Conservation (phyloP, 2,329 filamentous ascomycete genomes). For the Sphaerulina vaccinii region DNA sequence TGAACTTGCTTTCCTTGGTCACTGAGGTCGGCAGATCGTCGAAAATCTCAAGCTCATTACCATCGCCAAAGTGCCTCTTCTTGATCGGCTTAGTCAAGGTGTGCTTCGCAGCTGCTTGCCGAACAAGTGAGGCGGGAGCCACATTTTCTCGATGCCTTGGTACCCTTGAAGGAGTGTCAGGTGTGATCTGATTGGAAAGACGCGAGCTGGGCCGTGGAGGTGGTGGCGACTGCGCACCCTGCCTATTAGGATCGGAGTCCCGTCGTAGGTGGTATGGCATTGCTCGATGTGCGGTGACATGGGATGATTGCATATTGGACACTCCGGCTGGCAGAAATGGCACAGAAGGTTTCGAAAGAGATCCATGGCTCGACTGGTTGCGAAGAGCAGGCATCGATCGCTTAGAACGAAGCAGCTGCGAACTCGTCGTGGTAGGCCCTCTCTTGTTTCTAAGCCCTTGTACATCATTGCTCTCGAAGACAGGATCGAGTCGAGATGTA, state of each 20-base stretch:
- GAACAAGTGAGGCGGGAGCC: slow-evolving; percentile 51
- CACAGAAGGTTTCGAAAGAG: slow-evolving; percentile 63
- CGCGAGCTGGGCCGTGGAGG: slow-evolving; percentile 48
- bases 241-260: slow-evolving; percentile 67
- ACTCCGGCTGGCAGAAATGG: slow-evolving; percentile 80
- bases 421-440: slow-evolving; percentile 53
- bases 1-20: slow-evolving; percentile 74
- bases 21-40: slow-evolving; percentile 91
- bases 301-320: slow-evolving; percentile 72
- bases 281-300: slow-evolving; percentile 65
- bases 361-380: slow-evolving; percentile 39
- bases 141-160: slow-evolving; percentile 38
- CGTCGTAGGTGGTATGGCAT: slow-evolving; percentile 71
- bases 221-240: slow-evolving; percentile 45
- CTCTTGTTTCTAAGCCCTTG: slow-evolving; percentile 59
- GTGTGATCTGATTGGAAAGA: slow-evolving; percentile 48
- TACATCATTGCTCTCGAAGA: slow-evolving; percentile 84
- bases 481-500: slow-evolving; percentile 75
- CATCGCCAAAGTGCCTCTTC: slow-evolving; percentile 79
- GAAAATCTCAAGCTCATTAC: slow-evolving; percentile 86
- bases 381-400: slow-evolving; percentile 60
- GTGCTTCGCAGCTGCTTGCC: slow-evolving; percentile 60
- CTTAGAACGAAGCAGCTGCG: slow-evolving; percentile 59
- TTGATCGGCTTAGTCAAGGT: slow-evolving; percentile 71
- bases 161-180: slow-evolving; percentile 51